Conservation (phyloP, 768 basidiomycete species). For the Auriculariales sp. region DNA sequence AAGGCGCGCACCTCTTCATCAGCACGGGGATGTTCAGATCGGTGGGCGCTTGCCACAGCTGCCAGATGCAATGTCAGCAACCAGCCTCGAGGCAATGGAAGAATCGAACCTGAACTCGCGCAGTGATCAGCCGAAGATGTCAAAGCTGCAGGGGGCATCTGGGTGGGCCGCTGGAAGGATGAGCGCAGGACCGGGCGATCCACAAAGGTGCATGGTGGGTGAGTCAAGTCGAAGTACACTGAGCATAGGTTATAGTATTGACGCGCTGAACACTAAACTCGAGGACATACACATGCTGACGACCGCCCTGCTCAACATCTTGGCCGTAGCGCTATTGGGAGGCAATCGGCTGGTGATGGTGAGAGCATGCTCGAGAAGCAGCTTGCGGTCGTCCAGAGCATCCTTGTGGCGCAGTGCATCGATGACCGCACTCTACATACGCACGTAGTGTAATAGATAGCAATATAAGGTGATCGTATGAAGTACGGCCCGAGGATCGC, state of each 20-base stretch:
- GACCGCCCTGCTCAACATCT: slow-evolving; percentile 21
- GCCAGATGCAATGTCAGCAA: too few species aligned
- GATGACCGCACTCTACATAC: too few species aligned
- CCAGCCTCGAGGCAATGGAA: too few species aligned
- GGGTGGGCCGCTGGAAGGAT: neutral
- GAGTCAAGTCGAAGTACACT: slow-evolving; percentile 75
- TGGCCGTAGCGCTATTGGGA: slow-evolving; percentile 24
- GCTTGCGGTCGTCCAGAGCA: slow-evolving; percentile 62
- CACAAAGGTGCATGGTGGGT: slow-evolving; percentile 60
- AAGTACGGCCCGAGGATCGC: too few species aligned
- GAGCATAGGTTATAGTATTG: neutral
- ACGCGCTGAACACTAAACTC: neutral
- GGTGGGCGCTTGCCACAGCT: too few species aligned
- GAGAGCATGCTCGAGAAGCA: slow-evolving; percentile 58
- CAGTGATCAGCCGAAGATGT: neutral
- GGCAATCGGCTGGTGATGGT: slow-evolving; percentile 46
- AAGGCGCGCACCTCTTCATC: too few species aligned
- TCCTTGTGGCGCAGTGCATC: slow-evolving; percentile 46
- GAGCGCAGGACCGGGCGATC: slow-evolving; percentile 9
- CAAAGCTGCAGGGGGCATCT: neutral
- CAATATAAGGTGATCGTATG: too few species aligned
- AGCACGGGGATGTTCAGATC: too few species aligned
- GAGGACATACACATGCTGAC: slow-evolving; percentile 40
- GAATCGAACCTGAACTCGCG: too few species aligned
- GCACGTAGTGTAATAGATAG: too few species aligned